Evolutionary conservation across 805 yeast genomes (phyloP).

Genomic region (Kodamaea laetipori): DNA sequence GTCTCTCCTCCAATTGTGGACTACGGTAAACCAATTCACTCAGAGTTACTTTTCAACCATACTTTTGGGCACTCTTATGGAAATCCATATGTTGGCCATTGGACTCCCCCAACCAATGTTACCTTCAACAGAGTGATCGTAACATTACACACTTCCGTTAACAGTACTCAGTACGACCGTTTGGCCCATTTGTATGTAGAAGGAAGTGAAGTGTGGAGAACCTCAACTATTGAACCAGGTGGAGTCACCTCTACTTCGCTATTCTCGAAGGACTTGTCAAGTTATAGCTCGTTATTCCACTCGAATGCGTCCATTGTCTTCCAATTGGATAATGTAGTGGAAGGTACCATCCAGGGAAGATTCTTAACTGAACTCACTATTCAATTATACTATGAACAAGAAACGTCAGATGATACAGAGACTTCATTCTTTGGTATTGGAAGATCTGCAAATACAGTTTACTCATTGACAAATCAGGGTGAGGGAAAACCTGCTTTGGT

Average conservation of each 20-base stretch:
- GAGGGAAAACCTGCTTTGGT: conserved; percentile 1
- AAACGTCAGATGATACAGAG: background rate
- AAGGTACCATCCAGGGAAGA: conserved; percentile 56
- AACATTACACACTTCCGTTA: conserved; percentile 52
- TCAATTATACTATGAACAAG: background rate
- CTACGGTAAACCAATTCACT: conserved; percentile 39
- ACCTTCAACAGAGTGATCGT: conserved; percentile 56
- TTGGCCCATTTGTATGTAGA: conserved; percentile 62
- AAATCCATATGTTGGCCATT: conserved; percentile 45
- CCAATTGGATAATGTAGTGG: conserved; percentile 64
- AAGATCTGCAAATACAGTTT: conserved; percentile 41
- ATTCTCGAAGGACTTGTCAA: conserved; percentile 66
- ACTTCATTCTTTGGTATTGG: conserved; percentile 26
- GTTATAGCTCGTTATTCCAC: conserved; percentile 53
- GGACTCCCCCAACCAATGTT: conserved; percentile 43
- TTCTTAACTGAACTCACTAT: conserved; percentile 51
- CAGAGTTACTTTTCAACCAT: conserved; percentile 44
- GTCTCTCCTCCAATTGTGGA: conserved; percentile 20
- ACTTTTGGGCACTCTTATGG: conserved; percentile 66
- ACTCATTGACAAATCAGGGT: conserved; percentile 32
- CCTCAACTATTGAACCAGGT: conserved; percentile 71
- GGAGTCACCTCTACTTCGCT: conserved; percentile 45
- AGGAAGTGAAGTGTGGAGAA: conserved; percentile 78
- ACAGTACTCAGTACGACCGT: conserved; percentile 66
- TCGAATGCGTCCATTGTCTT: conserved; percentile 47